phyloP scores from a whole-genome alignment of 352 stramenopile genomes.

The Discostella stelligera region DNA sequence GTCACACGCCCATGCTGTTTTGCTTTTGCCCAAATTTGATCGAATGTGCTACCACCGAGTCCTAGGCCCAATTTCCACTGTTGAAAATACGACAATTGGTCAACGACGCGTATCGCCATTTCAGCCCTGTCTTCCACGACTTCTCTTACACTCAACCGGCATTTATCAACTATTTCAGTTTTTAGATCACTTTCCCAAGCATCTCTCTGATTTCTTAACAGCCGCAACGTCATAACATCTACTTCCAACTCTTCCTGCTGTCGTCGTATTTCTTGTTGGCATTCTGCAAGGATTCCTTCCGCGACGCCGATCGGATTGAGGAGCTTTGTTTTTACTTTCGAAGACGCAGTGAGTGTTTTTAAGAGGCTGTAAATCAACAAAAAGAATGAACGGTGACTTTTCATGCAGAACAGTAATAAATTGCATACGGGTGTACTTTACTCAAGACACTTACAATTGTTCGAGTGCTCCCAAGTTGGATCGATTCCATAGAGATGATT shows the following conservation, averaged over 20 bases:
- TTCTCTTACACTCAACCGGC: slow-evolving; percentile 16
- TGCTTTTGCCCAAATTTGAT: slow-evolving; percentile 35
- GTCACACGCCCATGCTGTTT: slow-evolving; percentile 6
- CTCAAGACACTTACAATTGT: slow-evolving; percentile 35
- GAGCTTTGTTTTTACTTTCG: slow-evolving; percentile 78
- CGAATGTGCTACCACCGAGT: slow-evolving; percentile 25
- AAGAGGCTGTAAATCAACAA: slow-evolving; percentile 18
- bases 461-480: slow-evolving; percentile 73
- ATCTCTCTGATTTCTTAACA: slow-evolving; percentile 65
- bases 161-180: slow-evolving; percentile 52
- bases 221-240: slow-evolving; percentile 69
- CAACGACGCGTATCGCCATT: slow-evolving; percentile 29
- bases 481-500: slow-evolving; percentile 51
- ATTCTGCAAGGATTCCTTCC: slow-evolving; percentile 70
- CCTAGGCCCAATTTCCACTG: slow-evolving; percentile 41
- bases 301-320: slow-evolving; percentile 75
- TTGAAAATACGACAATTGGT: slow-evolving; percentile 39
- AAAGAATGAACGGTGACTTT: not conserved
- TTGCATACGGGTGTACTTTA: not conserved
- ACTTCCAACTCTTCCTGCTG: slow-evolving; percentile 58
- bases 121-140: slow-evolving; percentile 19
- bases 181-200: slow-evolving; percentile 70
- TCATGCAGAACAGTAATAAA: not conserved
- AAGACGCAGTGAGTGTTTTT: slow-evolving; percentile 64
- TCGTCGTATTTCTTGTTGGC: slow-evolving; percentile 49